phyloP scores from a whole-genome alignment of 2,329 filamentous ascomycete genomes.

The Diaporthe citrichinensis region DNA sequence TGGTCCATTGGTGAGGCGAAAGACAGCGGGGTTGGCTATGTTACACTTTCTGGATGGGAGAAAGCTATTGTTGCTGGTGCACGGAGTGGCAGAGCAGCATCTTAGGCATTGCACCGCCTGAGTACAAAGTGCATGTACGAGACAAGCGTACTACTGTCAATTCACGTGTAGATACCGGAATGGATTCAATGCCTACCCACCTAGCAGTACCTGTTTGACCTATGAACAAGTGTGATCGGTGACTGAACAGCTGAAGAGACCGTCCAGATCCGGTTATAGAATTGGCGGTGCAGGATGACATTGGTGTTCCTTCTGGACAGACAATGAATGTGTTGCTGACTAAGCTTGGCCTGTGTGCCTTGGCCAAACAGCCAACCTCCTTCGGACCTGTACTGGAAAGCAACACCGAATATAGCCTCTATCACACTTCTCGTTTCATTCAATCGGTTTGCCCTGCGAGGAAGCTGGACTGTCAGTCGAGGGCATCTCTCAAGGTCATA shows the following conservation, averaged over 20 bases:
- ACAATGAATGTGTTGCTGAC: conserved; percentile 7
- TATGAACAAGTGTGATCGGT: not conserved
- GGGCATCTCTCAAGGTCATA: not conserved
- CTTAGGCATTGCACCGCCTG: conserved; percentile 7
- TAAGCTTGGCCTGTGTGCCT: conserved; percentile 32
- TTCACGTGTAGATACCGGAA: conserved; percentile 25
- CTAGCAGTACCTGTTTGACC: too few relatives aligned
- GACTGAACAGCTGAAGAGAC: not conserved
- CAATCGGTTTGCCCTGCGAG: not conserved
- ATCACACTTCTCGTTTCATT: not conserved
- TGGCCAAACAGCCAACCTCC: not conserved
- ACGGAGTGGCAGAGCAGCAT: conserved; percentile 16
- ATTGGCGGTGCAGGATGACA: not conserved
- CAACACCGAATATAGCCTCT: not conserved
- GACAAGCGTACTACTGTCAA: conserved; percentile 2
- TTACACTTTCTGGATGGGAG: conserved; percentile 23
- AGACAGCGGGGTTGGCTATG: conserved; percentile 7
- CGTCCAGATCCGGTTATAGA: not conserved
- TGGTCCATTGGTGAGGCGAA: not conserved
- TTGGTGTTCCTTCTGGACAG: not conserved
- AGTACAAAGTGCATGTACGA: not conserved
- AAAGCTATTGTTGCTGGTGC: not conserved
- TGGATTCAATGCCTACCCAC: conserved; percentile 2
- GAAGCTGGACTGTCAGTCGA: conserved; percentile 12
- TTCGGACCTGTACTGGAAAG: not conserved